Evolutionary conservation across 148 eudicot genomes (phyloP).

Genomic region (Rhododendron griersonianum): DNA sequence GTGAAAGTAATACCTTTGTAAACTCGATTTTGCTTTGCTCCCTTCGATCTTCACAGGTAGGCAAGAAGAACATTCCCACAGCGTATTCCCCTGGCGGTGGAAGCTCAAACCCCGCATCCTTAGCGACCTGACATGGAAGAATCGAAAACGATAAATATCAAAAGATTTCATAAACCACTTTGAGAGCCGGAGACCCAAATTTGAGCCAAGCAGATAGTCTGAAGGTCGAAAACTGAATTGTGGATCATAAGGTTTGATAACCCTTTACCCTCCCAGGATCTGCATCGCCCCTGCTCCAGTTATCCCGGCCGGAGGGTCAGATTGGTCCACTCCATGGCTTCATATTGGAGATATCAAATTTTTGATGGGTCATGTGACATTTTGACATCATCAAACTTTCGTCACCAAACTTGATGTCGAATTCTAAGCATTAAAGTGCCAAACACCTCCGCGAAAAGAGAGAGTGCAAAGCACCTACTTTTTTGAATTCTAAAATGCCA

Average conservation of each 20-base stretch:
- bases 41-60: constrained; percentile 68
- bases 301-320: not conserved
- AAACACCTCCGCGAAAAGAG: too few species aligned
- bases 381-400: not conserved
- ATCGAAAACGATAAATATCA: not conserved
- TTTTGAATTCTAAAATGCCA: too few species aligned
- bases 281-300: not conserved
- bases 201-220: not conserved
- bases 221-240: not conserved
- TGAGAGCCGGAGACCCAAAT: not conserved
- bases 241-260: not conserved
- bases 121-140: constrained; percentile 50
- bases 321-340: not conserved
- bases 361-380: too few species aligned
- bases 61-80: constrained; percentile 98
- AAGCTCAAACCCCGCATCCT: constrained; percentile 77
- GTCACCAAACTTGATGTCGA: too few species aligned
- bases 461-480: too few species aligned
- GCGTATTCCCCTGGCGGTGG: constrained; percentile 87
- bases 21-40: constrained; percentile 86
- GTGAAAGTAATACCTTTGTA: constrained; percentile 53
- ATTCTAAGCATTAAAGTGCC: too few species aligned
- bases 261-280: not conserved
- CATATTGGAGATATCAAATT: too few species aligned
- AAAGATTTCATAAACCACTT: not conserved